Evolutionary conservation across 2,329 filamentous ascomycete genomes (phyloP), one percentile per base, ranked within the genome.

Genomic region (Dactylonectria estremocensis): DNA sequence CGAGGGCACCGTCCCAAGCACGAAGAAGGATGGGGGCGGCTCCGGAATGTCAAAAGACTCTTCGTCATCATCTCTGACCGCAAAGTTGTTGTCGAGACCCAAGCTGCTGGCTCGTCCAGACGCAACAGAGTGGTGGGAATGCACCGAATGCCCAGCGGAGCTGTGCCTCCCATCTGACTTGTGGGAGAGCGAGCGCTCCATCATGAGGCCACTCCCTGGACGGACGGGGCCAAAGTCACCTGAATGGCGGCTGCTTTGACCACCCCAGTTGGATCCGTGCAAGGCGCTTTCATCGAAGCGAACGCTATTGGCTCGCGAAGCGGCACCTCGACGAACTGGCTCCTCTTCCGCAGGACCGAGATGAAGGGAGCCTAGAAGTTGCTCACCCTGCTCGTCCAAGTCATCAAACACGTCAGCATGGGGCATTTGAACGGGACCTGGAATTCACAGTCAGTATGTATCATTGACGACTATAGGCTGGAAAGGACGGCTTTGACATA

Each of bases 241-340:
- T 13, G 94, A 95, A 63, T 95, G 92, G 50, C 95, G 90, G 66
- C 92, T 93, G 71, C 90, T 90, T 77, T 97, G 94, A 9, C 83
- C 83, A 45, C 91, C 92, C 89, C 96, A 97, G 79, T 95, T 89
- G 9, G 89, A 95, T 54, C 94, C 93, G 75, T 97, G 95, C 74
- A 97, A 90, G 14, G 95, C 95, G 77, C 94, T 97, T 79, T 98
- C 95, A 78, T 98, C 96, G 76, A 99, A 99, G 43, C 96, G 93
- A 73, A 99, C 96, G 78, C 96, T 98, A 79, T 98, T 98, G 54
- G 96, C 95, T 74, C 96, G 89, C 18, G 96, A 99, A 18, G 94
- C 92, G 20, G 93, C 94, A 61, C 96, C 94, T 70, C 95, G 90
- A 43, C 94, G 90, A 64, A 94, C 91, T 35, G 93, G 93, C 77